Evolutionary conservation across 169 alveolate genomes (phyloP), one percentile per base, ranked within the genome.

Genomic region (Eimeria zaria): DNA sequence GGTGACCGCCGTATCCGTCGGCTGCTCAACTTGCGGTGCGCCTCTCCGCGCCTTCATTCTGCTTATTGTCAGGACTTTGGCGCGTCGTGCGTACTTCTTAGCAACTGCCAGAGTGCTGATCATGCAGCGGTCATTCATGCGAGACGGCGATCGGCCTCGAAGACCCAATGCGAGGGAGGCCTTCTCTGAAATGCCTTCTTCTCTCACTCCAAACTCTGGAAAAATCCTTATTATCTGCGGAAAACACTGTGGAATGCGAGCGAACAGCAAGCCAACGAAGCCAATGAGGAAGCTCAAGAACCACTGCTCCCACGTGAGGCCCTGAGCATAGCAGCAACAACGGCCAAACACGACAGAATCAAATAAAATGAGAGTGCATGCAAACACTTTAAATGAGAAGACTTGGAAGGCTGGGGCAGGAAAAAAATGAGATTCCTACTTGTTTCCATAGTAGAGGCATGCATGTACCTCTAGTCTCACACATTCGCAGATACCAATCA

Each of bases 111-210:
- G 60, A 2, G 91, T 91, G 53, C 83, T 83, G 39, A 91, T 81
- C 58, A 81, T 83, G 91, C 88, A 83, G 1, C 96, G 71, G 71
- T 91, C 96, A 73, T 91, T 91, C 83, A 91, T 91, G 41, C 96
- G 71, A 6, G 73, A 64, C 18, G 96, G 96, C 67, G 96, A 74
- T 20, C 96, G 96, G 30, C 96, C 96, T 22, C 96, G 62, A 30
- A 91, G 91, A 6, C 73, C 91, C 48, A 91, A 44, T 39, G 96
- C 96, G 53, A 91, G 80, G 48, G 91, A 62, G 14, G 73, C 83
- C 16, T 62, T 78, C 84, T 51, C 91, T 44, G 88, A 81, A 24
- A 91, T 33, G n/a, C 30, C 88, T 58, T 91, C 96, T 55, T 91
- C 96, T 41, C 96, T 76, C 78, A 58, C 60, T 20, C 96, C 96